A percentile compares a stretch with the other conserved stretches of the same genome.
Conservation (phyloP, 78 protist species). For the Chrysochromulina tobinii region DNA sequence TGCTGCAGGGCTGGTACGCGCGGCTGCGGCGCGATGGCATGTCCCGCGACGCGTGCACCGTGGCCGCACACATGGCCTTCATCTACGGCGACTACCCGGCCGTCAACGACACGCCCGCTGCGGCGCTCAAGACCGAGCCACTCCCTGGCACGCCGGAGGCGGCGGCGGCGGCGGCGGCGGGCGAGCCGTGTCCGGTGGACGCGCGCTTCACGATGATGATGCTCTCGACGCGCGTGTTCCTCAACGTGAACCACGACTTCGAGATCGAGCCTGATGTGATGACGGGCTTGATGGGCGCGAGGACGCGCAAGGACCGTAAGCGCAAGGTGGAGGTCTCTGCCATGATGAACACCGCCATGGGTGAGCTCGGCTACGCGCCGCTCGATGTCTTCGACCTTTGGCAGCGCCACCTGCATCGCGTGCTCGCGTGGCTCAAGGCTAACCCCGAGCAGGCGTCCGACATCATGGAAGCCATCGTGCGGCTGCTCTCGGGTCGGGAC, state of each 20-base stretch:
- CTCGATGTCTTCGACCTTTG: constrained; percentile 12
- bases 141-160: too few species aligned
- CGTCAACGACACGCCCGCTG: background rate
- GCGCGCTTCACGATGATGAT: background rate
- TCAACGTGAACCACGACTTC: constrained; percentile 17
- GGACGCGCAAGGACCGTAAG: background rate
- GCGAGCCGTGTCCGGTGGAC: background rate
- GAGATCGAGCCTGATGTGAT: background rate
- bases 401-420: background rate
- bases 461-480: constrained; percentile 8
- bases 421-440: background rate
- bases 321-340: background rate
- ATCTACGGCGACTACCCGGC: background rate
- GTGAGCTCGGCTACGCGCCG: background rate
- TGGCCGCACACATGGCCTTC: constrained; percentile 10
- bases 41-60: background rate
- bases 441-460: background rate
- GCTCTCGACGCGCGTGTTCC: background rate
- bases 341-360: too few species aligned
- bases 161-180: too few species aligned
- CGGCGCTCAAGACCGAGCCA: too few species aligned
- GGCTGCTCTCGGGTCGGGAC: constrained; percentile 15
- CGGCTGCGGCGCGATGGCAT: background rate
- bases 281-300: background rate
- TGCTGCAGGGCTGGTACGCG: constrained; percentile 10